These are phyloP conservation scores for Syncephalastrum contaminatum DNA, from an alignment of 371 early-diverging fungal genomes.

Conservation along the genomic window DNA sequence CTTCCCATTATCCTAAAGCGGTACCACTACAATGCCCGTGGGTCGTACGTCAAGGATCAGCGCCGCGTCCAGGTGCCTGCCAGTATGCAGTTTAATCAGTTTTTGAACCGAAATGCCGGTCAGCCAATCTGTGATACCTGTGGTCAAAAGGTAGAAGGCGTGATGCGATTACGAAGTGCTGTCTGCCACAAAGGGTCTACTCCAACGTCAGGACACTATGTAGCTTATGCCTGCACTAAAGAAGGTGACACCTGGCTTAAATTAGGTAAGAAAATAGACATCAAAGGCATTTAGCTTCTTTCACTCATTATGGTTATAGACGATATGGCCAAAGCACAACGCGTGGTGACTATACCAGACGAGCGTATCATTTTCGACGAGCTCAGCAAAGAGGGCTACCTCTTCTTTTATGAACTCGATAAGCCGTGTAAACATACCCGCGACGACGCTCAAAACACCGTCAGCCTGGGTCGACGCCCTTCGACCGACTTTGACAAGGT, in stretches of 20 bases:
- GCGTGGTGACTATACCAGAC: constrained; percentile 26
- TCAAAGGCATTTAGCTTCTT: not conserved
- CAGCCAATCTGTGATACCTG: constrained; percentile 22
- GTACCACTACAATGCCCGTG: constrained; percentile 38
- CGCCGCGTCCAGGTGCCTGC: constrained; percentile 45
- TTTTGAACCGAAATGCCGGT: constrained; percentile 43
- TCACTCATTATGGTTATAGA: constrained; percentile 17
- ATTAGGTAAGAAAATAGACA: constrained; percentile 20
- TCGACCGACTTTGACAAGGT: not conserved
- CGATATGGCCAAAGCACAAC: constrained; percentile 32
- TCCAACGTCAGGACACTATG: constrained; percentile 55
- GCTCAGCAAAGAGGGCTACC: constrained; percentile 52
- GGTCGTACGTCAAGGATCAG: constrained; percentile 35
- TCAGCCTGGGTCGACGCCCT: not conserved
- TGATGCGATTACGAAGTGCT: constrained; percentile 52
- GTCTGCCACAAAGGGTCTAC: constrained; percentile 55
- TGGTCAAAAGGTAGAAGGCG: constrained; percentile 31
- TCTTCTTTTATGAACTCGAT: constrained; percentile 59
- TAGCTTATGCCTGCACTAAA: constrained; percentile 42
- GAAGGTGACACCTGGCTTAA: constrained; percentile 24
- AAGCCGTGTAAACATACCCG: constrained; percentile 28
- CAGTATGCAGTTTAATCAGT: constrained; percentile 49
- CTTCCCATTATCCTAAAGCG: constrained; percentile 59
- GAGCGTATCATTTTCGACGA: constrained; percentile 27
- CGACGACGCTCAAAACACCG: not conserved